These are phyloP conservation scores for Apophysomyces elegans DNA, from an alignment of 371 early-diverging fungal species.

Conservation along the genomic window DNA sequence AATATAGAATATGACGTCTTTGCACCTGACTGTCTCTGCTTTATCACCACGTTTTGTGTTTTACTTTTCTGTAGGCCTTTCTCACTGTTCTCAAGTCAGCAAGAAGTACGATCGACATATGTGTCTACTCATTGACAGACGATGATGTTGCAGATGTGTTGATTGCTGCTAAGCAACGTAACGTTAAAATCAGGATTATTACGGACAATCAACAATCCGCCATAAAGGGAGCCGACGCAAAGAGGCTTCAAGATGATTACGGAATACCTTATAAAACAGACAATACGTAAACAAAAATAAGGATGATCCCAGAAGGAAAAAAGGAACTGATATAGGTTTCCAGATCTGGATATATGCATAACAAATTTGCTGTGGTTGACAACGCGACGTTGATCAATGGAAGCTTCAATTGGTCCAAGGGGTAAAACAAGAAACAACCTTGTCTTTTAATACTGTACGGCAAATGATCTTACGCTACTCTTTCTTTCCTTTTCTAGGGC, in stretches of 20 bases:
- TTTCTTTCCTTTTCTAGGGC: slow-evolving; percentile 35
- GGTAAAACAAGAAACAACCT: slow-evolving; percentile 24
- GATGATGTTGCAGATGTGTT: slow-evolving; percentile 67
- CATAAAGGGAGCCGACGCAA: slow-evolving; percentile 61
- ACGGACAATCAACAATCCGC: slow-evolving; percentile 70
- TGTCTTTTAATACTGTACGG: too few relatives aligned
- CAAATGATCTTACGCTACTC: slow-evolving; percentile 1
- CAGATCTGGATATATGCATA: slow-evolving; percentile 61
- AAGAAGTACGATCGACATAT: slow-evolving; percentile 59
- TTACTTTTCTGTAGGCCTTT: slow-evolving; percentile 40
- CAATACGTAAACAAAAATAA: slow-evolving; percentile 35
- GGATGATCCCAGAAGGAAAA: neutral
- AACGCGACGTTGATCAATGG: slow-evolving; percentile 53
- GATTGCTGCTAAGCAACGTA: slow-evolving; percentile 60
- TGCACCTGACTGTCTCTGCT: neutral
- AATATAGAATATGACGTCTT: slow-evolving; percentile 2
- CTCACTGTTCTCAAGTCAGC: slow-evolving; percentile 57
- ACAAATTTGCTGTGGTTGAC: slow-evolving; percentile 63
- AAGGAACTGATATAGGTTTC: neutral
- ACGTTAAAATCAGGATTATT: slow-evolving; percentile 55
- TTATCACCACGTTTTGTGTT: neutral
- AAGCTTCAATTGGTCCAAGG: slow-evolving; percentile 70
- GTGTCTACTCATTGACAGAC: slow-evolving; percentile 71
- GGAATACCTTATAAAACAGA: slow-evolving; percentile 61
- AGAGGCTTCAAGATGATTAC: slow-evolving; percentile 51